Percentiles rank a stretch among this genome's conserved stretches.
These are phyloP conservation scores for Verruconis gallopava DNA, from an alignment of 2,329 filamentous ascomycete genomes.

Conservation along the genomic window DNA sequence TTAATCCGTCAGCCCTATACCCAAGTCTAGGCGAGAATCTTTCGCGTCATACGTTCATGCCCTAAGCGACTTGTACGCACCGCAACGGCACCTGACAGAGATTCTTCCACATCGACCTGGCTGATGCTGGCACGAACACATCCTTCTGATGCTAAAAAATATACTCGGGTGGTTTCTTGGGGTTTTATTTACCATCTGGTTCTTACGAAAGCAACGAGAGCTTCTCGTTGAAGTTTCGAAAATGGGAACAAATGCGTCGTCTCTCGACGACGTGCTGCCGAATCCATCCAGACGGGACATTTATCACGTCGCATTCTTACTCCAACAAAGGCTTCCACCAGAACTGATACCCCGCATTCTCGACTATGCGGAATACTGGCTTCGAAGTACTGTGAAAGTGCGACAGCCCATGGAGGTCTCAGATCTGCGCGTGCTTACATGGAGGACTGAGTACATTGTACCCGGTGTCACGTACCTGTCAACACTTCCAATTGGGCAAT, in stretches of 20 bases:
- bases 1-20: no score
- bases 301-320: constrained; percentile 3
- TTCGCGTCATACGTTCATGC: no score
- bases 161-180: neutral
- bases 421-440: neutral
- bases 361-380: constrained; percentile 4
- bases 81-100: no score
- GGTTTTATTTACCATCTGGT: neutral
- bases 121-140: no score
- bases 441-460: neutral
- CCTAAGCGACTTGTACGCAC: no score
- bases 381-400: neutral
- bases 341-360: constrained; percentile 4
- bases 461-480: neutral
- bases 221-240: neutral
- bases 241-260: neutral
- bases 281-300: constrained; percentile 1
- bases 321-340: constrained; percentile 3
- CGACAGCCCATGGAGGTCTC: neutral
- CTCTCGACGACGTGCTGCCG: neutral
- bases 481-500: neutral
- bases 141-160: no score
- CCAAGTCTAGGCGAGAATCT: no score
- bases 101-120: no score
- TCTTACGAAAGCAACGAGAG: neutral